Base-by-base conservation (phyloP, 2,329 filamentous ascomycete species). In the Beauveria sp. region DNA sequence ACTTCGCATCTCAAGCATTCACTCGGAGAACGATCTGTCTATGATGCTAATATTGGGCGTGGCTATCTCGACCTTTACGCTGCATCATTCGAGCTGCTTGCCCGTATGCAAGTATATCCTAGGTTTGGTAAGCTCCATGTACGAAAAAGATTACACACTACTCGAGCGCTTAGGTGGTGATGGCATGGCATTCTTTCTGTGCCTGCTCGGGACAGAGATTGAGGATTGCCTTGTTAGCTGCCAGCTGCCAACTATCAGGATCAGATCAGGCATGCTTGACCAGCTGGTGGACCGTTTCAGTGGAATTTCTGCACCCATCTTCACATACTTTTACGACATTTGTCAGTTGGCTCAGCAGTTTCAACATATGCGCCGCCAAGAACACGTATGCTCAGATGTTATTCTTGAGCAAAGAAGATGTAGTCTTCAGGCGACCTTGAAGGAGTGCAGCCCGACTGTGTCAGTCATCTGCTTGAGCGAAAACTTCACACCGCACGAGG, bases 21-120 rank as follows among this genome's bases (percentile, higher is more conserved):
- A 40, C 37, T 28, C 50, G 1, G 53, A 55, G 3, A 44, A 52
- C 22, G 61, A 63, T 24, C 20, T 63, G 16, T 48, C 51, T 3
- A 59, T 61, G 43, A 52, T 63, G 4, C 46, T 61, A 12, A 63
- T 63, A 7, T 22, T 63, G 18, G 61, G 61, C 14, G 61, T 63
- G 20, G 61, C 61, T 8, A 59, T 63, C 28, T 18, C 41, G 16
- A 63, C 61, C 3, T 61, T 63, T 40, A 54, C 61, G 1, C 52
- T 63, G 22, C 61, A 63, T 46, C 58, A 60, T 43, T 53, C 56
- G 14, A 47, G 50, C 28, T 50, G 20, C 16, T 20, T 48, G 16
- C 56, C 57, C 2, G n/a, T 59, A 30, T 61, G 48, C 50, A 55
- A 55, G 16, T 57, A 58, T 10, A 52, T 62, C 26, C 48, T 62